Base-by-base conservation (phyloP, 352 stramenopile species). In the Globisporangium recalcitrans region DNA sequence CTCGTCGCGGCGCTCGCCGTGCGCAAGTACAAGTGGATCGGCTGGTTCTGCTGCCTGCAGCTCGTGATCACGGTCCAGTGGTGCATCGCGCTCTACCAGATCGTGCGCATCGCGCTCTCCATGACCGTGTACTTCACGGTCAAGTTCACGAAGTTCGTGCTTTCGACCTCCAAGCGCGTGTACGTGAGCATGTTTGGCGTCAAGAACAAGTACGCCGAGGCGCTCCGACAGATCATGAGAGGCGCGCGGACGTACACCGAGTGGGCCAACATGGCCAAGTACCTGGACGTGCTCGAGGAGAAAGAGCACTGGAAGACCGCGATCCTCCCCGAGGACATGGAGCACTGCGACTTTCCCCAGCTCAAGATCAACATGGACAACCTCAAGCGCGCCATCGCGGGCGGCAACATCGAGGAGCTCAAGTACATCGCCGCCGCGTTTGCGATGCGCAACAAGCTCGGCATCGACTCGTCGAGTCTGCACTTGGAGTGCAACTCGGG, bases 81-180 rank as follows among this genome's bases (percentile, higher is more conserved):
- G 78, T 65, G 82, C 56, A 63, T 87, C 14, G 80, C 80, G 21
- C 64, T 90, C 32, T 90, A 90, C 58, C 78, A 88, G 54, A 73
- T 88, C 62, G 56, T 68, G 21, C 78, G 80, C 46, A 88, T 90
- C 31, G 62, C 71, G n/a, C 31, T 88, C 8, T 88, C 80, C 1
- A 61, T 90, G 38, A 71, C 60, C 27, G 64, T 68, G 21, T 87
- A 87, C 59, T 42, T 87, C 22, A 56, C 69, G 4, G 68, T 90
- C 24, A 90, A 88, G 52, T 57, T 68, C 13, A 29, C 72, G 52
- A 88, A 88, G 55, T 74, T 73, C 57, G 61, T 72, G 29, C 42
- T 80, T 9, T 66, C 69, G 22, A 24, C 56, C 13, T 46, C 53
- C 19, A 70, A 65, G 48, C 63, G 62, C 4, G 64, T 68, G 6